phyloP scores from a whole-genome alignment of 2,329 filamentous ascomycete species.

The Phyllosticta paracitricarpa region DNA sequence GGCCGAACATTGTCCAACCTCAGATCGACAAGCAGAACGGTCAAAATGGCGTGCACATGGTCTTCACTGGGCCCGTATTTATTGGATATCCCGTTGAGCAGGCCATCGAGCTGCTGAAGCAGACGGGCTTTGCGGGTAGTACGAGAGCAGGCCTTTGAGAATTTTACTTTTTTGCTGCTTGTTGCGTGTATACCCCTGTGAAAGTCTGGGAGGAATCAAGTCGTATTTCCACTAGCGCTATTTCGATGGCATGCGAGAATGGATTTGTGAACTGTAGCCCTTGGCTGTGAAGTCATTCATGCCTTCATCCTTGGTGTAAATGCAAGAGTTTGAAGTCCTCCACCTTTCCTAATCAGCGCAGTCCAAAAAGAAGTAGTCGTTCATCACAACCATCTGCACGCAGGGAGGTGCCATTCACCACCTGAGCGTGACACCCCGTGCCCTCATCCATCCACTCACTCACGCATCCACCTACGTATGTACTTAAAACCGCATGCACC shows the following conservation, averaged over 20 bases:
- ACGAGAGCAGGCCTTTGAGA: not conserved
- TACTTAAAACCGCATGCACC: no score
- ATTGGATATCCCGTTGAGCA: conserved; percentile 59
- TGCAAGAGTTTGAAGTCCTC: no score
- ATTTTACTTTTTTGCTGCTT: not conserved
- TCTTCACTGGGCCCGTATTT: conserved; percentile 89
- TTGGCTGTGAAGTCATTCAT: no score
- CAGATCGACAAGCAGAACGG: not conserved
- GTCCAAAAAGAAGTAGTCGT: no score
- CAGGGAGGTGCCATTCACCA: no score
- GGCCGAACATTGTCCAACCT: conserved; percentile 1
- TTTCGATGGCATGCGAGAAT: not conserved
- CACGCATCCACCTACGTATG: no score
- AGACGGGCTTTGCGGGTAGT: not conserved
- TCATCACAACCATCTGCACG: no score
- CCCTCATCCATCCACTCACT: no score
- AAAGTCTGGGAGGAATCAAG: not conserved
- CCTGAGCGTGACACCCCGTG: no score
- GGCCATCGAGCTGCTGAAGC: conserved; percentile 23
- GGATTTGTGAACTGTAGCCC: not conserved
- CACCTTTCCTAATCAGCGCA: no score
- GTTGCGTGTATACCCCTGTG: not conserved
- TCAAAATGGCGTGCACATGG: conserved; percentile 51
- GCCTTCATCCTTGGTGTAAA: no score
- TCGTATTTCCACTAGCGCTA: not conserved